Conservation (phyloP, 208 protist genomes). For the Leishmania aethiopica region DNA sequence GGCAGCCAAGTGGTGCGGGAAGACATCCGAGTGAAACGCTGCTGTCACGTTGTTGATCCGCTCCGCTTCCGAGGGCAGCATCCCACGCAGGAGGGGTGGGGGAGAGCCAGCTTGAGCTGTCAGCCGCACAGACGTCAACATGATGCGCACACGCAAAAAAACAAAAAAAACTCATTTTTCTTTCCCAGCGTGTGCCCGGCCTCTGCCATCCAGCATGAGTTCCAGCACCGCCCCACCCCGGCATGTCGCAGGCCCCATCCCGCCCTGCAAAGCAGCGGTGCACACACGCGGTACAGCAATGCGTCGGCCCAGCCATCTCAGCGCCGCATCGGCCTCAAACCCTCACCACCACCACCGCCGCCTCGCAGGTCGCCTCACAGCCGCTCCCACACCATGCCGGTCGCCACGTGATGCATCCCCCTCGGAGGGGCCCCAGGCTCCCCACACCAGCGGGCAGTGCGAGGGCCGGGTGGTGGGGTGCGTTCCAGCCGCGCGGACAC, state of each 20-base stretch:
- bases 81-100: neutral
- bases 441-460: neutral
- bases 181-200: no score
- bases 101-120: neutral
- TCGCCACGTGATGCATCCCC: neutral
- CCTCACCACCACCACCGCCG: no score
- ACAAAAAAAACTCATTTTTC: neutral
- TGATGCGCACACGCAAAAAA: neutral
- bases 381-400: neutral
- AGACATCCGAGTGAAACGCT: no score
- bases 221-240: neutral
- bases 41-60: neutral
- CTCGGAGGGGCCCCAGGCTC: no score
- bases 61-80: neutral
- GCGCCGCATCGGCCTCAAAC: neutral
- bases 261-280: neutral
- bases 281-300: neutral
- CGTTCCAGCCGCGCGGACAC: no score
- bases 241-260: neutral
- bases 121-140: neutral
- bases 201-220: no score
- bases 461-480: no score
- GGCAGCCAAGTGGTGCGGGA: neutral
- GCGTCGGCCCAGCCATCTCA: neutral
- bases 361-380: neutral